phyloP scores from a whole-genome alignment of 2,329 filamentous ascomycete species.

The Aureobasidium vineae region DNA sequence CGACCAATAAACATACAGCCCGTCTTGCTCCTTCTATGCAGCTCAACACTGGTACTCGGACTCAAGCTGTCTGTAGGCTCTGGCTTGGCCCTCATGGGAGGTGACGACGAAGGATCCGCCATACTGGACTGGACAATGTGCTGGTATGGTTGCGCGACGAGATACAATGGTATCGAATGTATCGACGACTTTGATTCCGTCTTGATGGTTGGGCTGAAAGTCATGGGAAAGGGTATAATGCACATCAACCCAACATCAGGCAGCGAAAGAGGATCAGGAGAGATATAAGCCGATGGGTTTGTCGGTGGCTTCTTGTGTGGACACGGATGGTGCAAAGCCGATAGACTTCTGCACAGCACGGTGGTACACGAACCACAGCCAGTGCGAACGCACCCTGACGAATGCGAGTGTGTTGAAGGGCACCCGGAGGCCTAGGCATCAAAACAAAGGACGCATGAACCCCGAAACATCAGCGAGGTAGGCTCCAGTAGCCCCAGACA shows the following conservation, averaged over 20 bases:
- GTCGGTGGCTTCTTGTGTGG: conserved; percentile 6
- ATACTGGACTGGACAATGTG: neutral
- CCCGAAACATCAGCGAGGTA: conserved; percentile 8
- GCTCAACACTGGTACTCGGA: conserved; percentile 7
- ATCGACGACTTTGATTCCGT: neutral
- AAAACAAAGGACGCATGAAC: conserved; percentile 6
- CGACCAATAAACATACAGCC: conserved; percentile 1
- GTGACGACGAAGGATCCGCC: conserved; percentile 6
- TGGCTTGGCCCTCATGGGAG: neutral
- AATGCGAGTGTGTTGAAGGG: neutral
- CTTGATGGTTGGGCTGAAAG: neutral
- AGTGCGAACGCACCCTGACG: neutral
- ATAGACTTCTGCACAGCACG: neutral
- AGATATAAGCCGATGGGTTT: conserved; percentile 15
- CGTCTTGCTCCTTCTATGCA: conserved; percentile 17
- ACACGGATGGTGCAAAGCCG: conserved; percentile 1
- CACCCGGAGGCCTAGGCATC: neutral
- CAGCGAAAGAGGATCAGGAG: neutral
- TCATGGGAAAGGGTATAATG: neutral
- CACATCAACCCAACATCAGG: neutral
- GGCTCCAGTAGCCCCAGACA: conserved; percentile 1
- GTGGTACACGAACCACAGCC: neutral
- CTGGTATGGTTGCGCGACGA: neutral
- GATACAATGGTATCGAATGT: neutral
- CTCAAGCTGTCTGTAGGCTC: conserved; percentile 14